Conservation (phyloP, 1,139 yeast species). For the Yamadazyma oceani region DNA sequence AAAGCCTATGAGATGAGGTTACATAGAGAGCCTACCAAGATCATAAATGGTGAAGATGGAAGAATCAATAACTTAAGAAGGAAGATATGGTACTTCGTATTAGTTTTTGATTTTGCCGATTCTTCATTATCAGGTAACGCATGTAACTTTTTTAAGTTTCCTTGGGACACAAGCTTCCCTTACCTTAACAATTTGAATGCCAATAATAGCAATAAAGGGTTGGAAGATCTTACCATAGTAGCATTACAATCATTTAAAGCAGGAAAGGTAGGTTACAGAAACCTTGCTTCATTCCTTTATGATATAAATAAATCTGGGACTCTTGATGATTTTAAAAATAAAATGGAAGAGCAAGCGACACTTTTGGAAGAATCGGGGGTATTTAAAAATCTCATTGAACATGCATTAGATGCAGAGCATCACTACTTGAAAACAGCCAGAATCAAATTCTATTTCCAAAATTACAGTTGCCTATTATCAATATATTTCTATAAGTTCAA, state of each 20-base stretch:
- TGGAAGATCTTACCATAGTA: conserved; percentile 4
- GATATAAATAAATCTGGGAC: too few relatives aligned
- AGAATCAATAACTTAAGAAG: conserved; percentile 20
- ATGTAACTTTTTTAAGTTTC: conserved; percentile 11
- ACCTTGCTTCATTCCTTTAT: too few relatives aligned
- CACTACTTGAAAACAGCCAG: conserved; percentile 5
- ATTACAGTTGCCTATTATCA: conserved; percentile 1
- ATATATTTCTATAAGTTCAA: background rate
- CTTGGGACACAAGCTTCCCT: conserved; percentile 14
- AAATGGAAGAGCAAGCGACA: too few relatives aligned
- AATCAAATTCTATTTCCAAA: conserved; percentile 5
- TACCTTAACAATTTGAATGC: conserved; percentile 5
- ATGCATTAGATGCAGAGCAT: conserved; percentile 3
- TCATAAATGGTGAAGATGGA: too few relatives aligned
- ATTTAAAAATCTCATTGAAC: background rate
- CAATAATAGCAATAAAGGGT: conserved; percentile 2
- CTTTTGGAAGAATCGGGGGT: conserved; percentile 4
- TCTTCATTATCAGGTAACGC: conserved; percentile 24
- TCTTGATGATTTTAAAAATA: too few relatives aligned
- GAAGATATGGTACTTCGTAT: conserved; percentile 32
- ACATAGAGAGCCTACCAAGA: conserved; percentile 36
- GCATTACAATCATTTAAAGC: too few relatives aligned
- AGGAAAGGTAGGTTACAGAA: too few relatives aligned
- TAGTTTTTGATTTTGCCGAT: conserved; percentile 17
- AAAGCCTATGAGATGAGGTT: conserved; percentile 45